phyloP scores from a whole-genome alignment of 345 rosid genomes.

The Carallia pectinifolia region DNA sequence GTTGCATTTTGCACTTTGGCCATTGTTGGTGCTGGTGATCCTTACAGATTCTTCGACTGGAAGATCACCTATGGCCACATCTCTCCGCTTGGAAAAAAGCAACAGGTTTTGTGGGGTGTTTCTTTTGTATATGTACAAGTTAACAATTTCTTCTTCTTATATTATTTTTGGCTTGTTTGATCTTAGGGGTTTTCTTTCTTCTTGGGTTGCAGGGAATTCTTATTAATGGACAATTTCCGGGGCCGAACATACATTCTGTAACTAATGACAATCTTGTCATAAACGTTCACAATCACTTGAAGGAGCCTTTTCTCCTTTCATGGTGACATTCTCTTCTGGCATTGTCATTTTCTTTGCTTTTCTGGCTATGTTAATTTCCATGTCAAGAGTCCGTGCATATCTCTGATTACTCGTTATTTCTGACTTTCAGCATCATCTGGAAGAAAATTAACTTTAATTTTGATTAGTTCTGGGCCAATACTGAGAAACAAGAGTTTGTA shows the following conservation, averaged over 20 bases:
- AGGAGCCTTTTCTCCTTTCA: conserved; percentile 30
- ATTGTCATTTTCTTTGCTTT: neutral
- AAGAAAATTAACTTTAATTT: no score
- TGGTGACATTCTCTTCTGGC: conserved; percentile 14
- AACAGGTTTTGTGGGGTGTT: conserved; percentile 42
- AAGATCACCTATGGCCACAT: conserved; percentile 80
- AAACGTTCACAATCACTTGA: conserved; percentile 25
- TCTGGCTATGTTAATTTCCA: neutral
- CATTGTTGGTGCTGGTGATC: conserved; percentile 47
- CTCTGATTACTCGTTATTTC: no score
- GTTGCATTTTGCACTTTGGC: neutral
- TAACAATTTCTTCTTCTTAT: neutral
- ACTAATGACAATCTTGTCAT: conserved; percentile 27
- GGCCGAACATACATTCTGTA: conserved; percentile 26
- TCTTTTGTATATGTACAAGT: neutral
- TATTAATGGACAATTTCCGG: conserved; percentile 33
- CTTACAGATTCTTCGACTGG: conserved; percentile 76
- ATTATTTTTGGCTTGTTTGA: neutral
- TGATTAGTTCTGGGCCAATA: no score
- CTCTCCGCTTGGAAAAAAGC: conserved; percentile 72
- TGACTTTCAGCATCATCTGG: no score
- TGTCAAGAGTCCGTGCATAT: no score
- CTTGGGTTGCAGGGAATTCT: conserved; percentile 26
- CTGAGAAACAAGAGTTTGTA: no score
- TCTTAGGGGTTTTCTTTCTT: neutral